These are phyloP conservation scores for Elsinoe perseae DNA, from an alignment of 2,329 filamentous ascomycete genomes.

Conservation along the genomic window DNA sequence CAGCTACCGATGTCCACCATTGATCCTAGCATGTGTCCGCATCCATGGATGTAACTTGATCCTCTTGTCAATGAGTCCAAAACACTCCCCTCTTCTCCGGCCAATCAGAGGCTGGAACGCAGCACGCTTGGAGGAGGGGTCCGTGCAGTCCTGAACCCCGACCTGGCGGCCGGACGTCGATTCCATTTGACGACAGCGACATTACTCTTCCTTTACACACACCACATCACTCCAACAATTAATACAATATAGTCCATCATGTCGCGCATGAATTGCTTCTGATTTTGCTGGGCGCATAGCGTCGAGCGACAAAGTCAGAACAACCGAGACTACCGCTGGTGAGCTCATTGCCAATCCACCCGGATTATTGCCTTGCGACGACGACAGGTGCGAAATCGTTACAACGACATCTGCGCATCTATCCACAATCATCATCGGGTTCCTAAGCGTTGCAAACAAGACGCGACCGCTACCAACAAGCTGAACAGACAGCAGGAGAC, in stretches of 20 bases:
- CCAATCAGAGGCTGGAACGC: conserved; percentile 4
- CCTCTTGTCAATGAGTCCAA: not conserved
- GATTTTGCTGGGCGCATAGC: conserved; percentile 36
- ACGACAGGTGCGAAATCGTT: not conserved
- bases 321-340: not conserved
- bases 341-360: not conserved
- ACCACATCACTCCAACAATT: conserved; percentile 16
- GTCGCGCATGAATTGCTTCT: conserved; percentile 21
- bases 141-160: conserved; percentile 1
- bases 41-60: not conserved
- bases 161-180: conserved; percentile 10
- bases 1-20: conserved; percentile 2
- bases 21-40: conserved; percentile 1
- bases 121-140: conserved; percentile 1
- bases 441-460: not conserved
- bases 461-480: not conserved
- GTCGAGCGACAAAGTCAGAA: conserved; percentile 33
- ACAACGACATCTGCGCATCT: not conserved
- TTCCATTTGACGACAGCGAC: conserved; percentile 14
- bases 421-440: not conserved
- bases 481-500: not conserved
- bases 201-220: not conserved
- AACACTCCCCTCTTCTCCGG: not conserved
- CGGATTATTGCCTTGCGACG: conserved; percentile 3
- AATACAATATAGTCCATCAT: conserved; percentile 21